These are phyloP conservation scores for Triangularia setosa DNA, from an alignment of 2,329 filamentous ascomycete genomes.

Conservation along the genomic window DNA sequence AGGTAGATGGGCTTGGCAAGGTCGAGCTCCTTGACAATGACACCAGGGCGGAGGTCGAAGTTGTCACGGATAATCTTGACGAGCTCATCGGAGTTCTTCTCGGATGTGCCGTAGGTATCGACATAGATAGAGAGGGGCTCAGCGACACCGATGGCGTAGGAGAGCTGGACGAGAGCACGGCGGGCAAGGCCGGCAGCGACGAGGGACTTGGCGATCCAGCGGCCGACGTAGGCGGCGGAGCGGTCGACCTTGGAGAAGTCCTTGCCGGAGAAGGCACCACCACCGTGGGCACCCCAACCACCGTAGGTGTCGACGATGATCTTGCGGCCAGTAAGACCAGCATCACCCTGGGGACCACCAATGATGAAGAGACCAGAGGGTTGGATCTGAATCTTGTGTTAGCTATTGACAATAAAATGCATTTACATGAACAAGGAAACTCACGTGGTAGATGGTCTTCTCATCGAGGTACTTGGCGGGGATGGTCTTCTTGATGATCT, in stretches of 20 bases:
- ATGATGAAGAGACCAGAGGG: conserved; percentile 99
- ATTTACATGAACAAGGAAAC: conserved; percentile 31
- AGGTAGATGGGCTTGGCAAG: conserved; percentile 95
- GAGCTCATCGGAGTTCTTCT: conserved; percentile 85
- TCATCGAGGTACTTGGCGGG: conserved; percentile 89
- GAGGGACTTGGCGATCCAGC: conserved; percentile 99
- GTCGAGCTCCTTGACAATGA: conserved; percentile 96
- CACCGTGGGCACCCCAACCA: conserved; percentile 99
- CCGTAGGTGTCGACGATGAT: conserved; percentile 99
- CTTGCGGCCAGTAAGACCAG: conserved; percentile 97
- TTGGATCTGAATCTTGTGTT: conserved; percentile 66
- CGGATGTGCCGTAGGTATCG: conserved; percentile 93
- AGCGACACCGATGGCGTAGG: conserved; percentile 97
- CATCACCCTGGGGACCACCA: conserved; percentile 97
- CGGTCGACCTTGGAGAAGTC: conserved; percentile 99
- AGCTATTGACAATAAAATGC: background rate
- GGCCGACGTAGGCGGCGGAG: conserved; percentile 92
- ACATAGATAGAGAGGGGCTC: conserved; percentile 98
- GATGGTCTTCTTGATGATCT: conserved; percentile 95
- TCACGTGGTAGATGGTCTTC: conserved; percentile 89
- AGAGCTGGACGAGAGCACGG: conserved; percentile 93
- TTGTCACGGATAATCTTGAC: conserved; percentile 92
- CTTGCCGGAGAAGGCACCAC: conserved; percentile 99
- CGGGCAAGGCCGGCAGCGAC: conserved; percentile 84
- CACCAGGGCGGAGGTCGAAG: conserved; percentile 97